A percentile compares a stretch with the other conserved stretches of the same genome.
These are phyloP conservation scores for Orbilia ellipsospora DNA, from an alignment of 2,329 filamentous ascomycete species.

Conservation along the genomic window DNA sequence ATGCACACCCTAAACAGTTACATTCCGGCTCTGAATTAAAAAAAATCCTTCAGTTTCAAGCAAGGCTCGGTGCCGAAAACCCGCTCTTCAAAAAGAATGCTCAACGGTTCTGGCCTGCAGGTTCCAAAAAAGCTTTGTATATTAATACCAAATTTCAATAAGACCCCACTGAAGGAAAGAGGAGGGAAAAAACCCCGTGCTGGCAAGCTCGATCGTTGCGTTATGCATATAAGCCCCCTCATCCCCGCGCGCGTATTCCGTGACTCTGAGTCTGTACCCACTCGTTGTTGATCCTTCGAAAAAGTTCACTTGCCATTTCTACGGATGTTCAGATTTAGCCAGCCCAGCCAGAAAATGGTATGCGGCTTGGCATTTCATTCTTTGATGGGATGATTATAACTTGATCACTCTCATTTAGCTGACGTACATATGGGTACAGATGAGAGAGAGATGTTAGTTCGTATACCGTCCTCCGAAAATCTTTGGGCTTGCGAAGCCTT, in stretches of 20 bases:
- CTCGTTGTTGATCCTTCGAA: constrained; percentile 7
- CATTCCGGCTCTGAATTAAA: background rate
- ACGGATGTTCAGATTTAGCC: background rate
- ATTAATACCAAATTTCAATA: background rate
- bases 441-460: too few relatives aligned
- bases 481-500: too few relatives aligned
- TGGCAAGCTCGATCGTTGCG: background rate
- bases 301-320: constrained; percentile 13
- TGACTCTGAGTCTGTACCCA: background rate
- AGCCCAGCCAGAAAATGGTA: too few relatives aligned
- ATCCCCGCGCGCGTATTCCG: constrained; percentile 13
- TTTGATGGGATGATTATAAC: too few relatives aligned
- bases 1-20: too few relatives aligned
- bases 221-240: background rate
- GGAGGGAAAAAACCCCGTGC: background rate
- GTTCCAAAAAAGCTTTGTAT: background rate
- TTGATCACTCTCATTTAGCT: too few relatives aligned
- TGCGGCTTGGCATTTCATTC: too few relatives aligned
- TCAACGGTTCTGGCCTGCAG: too few relatives aligned
- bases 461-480: too few relatives aligned
- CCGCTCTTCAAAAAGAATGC: background rate
- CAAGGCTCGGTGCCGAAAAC: background rate
- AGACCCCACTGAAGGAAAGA: background rate
- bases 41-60: constrained; percentile 3
- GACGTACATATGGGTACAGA: too few relatives aligned